Evolutionary conservation across 345 rosid genomes (phyloP), one percentile per base, ranked within the genome.

Genomic region (Syzygium aromaticum): DNA sequence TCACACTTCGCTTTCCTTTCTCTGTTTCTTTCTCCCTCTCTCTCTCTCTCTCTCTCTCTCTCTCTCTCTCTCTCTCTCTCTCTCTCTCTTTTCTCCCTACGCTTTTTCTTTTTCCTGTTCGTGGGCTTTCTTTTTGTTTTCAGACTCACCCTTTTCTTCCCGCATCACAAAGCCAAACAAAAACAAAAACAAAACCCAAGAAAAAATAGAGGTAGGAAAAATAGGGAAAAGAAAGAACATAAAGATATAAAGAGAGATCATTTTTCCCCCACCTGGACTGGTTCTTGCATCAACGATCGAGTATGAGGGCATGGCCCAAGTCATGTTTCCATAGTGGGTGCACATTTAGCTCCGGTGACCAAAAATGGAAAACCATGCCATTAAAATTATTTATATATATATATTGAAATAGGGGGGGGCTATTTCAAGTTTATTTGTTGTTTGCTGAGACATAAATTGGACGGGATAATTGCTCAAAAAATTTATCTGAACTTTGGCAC

Each of bases 1-100:
- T 92, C 92, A 89, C 91, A 90, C 91, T 88, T 94, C 93, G 89
- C 94, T 92, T 89, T 93, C 91, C 87, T 89, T 88, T 56, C 59
- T 84, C 85, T 84, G 73, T 78, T 85, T 80, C 63, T 80, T 84
- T 85, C 49, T 77, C 54, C 87, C 87, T 85, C 6, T 6, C 17
- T 64, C 3, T 28, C 52, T 84, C 56, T 30, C 30, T 38, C 51
- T 59, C n/a, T n/a, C n/a, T n/a, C n/a, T n/a, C n/a, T 56, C 59
- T 84, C 85, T 84, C 59, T 78, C 83, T 80, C 63, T 80, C 82
- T 85, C 49, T 11, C 10, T 82, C 16, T 17, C 5, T 8, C 78
- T 40, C 6, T 56, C 38, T n/a, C 51, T 84, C 87, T 88, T 51
- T 85, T 86, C 53, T 86, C 5, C n/a, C 56, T 46, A 30, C 11